Conservation (phyloP, 2,329 filamentous ascomycete species). For the Penicillium sp. region DNA sequence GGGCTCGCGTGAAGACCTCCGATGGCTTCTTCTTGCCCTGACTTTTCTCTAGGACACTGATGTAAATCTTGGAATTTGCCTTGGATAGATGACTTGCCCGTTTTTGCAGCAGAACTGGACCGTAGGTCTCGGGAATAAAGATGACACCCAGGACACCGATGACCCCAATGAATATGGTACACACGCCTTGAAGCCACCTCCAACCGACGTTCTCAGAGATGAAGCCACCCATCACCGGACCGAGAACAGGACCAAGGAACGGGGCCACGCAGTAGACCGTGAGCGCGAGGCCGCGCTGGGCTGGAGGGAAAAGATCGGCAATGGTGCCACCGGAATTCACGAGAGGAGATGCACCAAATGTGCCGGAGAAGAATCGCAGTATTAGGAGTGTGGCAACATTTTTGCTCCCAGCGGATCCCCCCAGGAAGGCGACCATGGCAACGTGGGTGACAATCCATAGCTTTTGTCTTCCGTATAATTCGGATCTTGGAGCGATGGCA, state of each 20-base stretch:
- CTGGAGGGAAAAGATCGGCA: slow-evolving; percentile 14
- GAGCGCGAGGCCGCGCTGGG: slow-evolving; percentile 13
- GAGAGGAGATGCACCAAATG: slow-evolving; percentile 11
- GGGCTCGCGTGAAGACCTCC: slow-evolving; percentile 5
- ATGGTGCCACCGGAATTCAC: slow-evolving; percentile 17
- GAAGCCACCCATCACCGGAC: slow-evolving; percentile 12
- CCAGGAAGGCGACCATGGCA: slow-evolving; percentile 11
- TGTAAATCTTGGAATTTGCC: background rate
- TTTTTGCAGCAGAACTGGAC: slow-evolving; percentile 6
- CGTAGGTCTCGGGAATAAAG: slow-evolving; percentile 16
- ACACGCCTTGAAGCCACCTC: slow-evolving; percentile 12
- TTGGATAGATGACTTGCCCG: background rate
- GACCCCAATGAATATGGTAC: slow-evolving; percentile 3
- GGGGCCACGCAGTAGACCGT: slow-evolving; percentile 9
- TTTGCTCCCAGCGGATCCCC: slow-evolving; percentile 7
- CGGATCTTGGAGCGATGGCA: background rate
- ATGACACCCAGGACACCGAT: slow-evolving; percentile 1
- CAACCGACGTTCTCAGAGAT: slow-evolving; percentile 7
- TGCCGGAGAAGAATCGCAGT: slow-evolving; percentile 16
- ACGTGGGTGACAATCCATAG: slow-evolving; percentile 2
- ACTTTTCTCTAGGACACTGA: slow-evolving; percentile 4
- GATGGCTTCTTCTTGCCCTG: slow-evolving; percentile 5
- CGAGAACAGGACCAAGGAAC: slow-evolving; percentile 14
- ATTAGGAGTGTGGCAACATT: slow-evolving; percentile 13
- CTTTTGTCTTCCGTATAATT: background rate